Base-by-base conservation (phyloP, 768 basidiomycete genomes). In the Lentinula sp. region DNA sequence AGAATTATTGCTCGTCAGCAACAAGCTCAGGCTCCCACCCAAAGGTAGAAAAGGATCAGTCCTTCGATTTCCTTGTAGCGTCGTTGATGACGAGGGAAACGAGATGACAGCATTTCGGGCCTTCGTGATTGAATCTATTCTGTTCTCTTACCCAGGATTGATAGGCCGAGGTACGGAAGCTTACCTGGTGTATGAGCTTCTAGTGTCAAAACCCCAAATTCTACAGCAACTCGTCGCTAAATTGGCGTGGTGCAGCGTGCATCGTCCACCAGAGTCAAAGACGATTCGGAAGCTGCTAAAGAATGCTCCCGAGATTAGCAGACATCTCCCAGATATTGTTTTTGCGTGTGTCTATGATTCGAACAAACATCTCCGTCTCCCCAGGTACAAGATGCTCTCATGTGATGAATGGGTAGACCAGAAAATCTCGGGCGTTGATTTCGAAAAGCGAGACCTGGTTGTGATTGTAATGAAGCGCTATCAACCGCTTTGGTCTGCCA, bases 401-500 rank as follows among this genome's bases (percentile, higher is more conserved):
- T 18, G 45, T 16, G 46, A 46, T 6, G 53, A 32, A 4, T 49
- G 21, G 46, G 9, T 18, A 16, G 16, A 53, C 10, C 7, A 23
- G 10, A 52, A 42, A 2, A 46, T 46, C 3, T 16, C 45, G 8
- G 40, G 32, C 10, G 35, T 62, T 4, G 42, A 61, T n/a, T 28
- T 60, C 21, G 57, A 66, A 23, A n/a, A 39, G 16, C 64, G 69
- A 4, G 48, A 60, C 18, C 65, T 70, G 34, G 61, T 61, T n/a
- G 61, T 67, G 7, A 34, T 70, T 21, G 64, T 64, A 2, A 61
- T 66, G 51, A 59, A 63, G n/a, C 52, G 57, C 8, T 71, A 68
- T 51, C 34, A 64, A 28, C 65, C 63, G 2, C 60, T 74, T 7
- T 67, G 67, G 66, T 61, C 68, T 21, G 68, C 66, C 0, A 58